phyloP scores from a whole-genome alignment of 192 early-diverging fungal species.

The Powellomyces hirtus region DNA sequence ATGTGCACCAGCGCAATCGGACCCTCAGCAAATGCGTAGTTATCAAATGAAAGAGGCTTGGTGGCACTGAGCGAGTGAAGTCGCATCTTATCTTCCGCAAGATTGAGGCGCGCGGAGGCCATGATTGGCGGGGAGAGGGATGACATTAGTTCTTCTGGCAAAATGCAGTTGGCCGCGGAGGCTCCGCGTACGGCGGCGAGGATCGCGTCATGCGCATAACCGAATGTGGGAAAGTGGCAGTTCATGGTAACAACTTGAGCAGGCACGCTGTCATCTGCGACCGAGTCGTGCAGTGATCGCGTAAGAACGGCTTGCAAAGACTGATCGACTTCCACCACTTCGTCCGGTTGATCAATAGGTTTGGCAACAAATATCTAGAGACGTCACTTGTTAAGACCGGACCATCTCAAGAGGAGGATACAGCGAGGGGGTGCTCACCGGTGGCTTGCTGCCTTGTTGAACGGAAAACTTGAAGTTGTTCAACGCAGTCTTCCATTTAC shows the following conservation, averaged over 20 bases:
- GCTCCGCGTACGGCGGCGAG: conserved; percentile 23
- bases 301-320: conserved; percentile 9
- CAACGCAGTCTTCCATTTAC: conserved; percentile 10
- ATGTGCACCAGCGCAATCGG: conserved; percentile 15
- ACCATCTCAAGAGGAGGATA: no score
- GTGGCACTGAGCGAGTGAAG: neutral
- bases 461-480: neutral
- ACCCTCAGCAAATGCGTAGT: neutral
- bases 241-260: neutral
- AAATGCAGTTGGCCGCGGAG: neutral
- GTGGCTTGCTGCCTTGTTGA: neutral
- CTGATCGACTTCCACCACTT: neutral
- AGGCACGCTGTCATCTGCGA: neutral
- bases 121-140: conserved; percentile 7
- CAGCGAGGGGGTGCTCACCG: no score
- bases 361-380: conserved; percentile 14
- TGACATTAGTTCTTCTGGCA: neutral
- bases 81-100: conserved; percentile 6
- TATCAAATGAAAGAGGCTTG: neutral
- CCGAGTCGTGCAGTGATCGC: conserved; percentile 8
- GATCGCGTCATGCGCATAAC: conserved; percentile 4
- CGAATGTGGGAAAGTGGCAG: neutral
- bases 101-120: conserved; percentile 9
- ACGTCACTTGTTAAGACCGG: no score
- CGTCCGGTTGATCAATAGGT: neutral